Conservation (phyloP, 371 early-diverging fungal species). For the Phascolomyces articulosus region DNA sequence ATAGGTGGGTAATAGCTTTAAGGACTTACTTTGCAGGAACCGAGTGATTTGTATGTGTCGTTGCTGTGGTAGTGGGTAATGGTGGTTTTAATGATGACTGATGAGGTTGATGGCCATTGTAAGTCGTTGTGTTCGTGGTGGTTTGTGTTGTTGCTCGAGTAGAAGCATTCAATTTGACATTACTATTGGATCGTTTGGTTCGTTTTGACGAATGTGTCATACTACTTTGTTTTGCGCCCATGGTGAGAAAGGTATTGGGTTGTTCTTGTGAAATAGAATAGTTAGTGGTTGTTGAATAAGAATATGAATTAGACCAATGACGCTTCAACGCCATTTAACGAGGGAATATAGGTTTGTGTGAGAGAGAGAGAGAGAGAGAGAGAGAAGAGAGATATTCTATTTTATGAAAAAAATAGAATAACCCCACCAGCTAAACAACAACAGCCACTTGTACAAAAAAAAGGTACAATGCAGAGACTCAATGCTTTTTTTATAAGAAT, state of each 20-base stretch:
- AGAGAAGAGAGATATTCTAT: no score
- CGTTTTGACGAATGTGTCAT: constrained; percentile 1
- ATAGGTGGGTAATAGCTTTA: no score
- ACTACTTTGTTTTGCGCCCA: constrained; percentile 17
- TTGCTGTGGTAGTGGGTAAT: not conserved
- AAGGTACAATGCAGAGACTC: no score
- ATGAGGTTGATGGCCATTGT: not conserved
- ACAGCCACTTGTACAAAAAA: no score
- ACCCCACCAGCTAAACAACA: no score
- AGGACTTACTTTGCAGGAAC: not conserved
- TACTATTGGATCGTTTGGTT: constrained; percentile 3
- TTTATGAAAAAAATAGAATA: no score
- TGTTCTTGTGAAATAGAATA: not conserved
- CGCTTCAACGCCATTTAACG: constrained; percentile 15
- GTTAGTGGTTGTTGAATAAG: not conserved
- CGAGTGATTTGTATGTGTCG: not conserved
- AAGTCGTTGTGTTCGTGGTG: not conserved
- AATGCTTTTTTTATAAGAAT: no score
- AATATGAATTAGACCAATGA: not conserved
- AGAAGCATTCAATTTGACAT: not conserved
- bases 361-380: not conserved
- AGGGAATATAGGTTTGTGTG: not conserved
- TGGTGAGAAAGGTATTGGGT: no score
- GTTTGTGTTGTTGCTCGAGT: not conserved
- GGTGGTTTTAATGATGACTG: not conserved